phyloP scores from a whole-genome alignment of 139 green algal genomes.

The Chlamydomonas schloesseri region DNA sequence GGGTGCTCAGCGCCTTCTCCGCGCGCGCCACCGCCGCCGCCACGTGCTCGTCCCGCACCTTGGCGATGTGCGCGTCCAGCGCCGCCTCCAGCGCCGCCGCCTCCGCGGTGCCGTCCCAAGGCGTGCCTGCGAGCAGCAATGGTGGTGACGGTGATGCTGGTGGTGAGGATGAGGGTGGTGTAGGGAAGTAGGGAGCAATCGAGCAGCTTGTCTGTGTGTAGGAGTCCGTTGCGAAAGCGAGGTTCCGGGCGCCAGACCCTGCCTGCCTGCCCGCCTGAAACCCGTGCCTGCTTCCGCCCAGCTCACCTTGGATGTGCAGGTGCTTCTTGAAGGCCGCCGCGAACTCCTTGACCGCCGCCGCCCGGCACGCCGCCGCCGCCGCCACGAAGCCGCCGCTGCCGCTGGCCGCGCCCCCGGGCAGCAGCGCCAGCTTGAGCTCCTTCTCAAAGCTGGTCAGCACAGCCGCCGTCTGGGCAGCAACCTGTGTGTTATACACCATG shows the following conservation, averaged over 20 bases:
- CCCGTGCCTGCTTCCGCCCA: too few species aligned
- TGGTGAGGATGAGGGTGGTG: too few species aligned
- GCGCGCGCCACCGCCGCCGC: neutral
- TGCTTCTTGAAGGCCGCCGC: neutral
- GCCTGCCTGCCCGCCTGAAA: too few species aligned
- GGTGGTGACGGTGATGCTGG: too few species aligned
- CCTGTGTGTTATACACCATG: slow-evolving; percentile 71
- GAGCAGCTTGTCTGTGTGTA: too few species aligned
- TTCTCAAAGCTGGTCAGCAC: slow-evolving; percentile 28
- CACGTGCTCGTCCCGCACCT: slow-evolving; percentile 16
- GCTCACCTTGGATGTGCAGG: slow-evolving; percentile 26
- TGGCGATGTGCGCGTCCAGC: slow-evolving; percentile 30
- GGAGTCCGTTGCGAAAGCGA: too few species aligned
- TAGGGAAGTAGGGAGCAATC: too few species aligned
- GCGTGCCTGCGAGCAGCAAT: slow-evolving; percentile 32
- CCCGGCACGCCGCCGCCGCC: slow-evolving; percentile 16
- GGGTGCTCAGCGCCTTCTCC: slow-evolving; percentile 22
- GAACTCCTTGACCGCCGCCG: neutral
- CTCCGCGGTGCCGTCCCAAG: slow-evolving; percentile 48
- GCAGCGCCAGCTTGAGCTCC: slow-evolving; percentile 37
- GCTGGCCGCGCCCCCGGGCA: neutral
- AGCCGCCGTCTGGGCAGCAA: slow-evolving; percentile 47
- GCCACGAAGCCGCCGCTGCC: neutral
- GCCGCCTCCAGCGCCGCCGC: neutral
- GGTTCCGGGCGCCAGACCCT: too few species aligned